These are phyloP conservation scores for Boletales sp. DNA, from an alignment of 768 basidiomycete species.

Conservation along the genomic window DNA sequence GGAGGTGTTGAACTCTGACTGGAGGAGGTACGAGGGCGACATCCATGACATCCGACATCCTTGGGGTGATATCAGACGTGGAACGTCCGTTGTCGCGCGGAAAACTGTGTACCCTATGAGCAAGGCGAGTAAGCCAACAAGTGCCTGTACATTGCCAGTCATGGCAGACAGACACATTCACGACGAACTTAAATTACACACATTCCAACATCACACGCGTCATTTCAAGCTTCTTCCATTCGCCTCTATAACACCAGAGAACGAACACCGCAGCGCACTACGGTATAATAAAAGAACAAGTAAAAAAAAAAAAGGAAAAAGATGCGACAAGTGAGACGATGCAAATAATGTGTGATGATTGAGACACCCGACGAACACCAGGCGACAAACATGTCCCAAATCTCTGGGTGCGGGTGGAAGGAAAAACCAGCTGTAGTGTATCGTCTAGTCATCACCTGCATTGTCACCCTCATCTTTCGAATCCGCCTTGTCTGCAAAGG, in stretches of 20 bases:
- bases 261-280: conserved; percentile 31
- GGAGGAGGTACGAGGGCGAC: conserved; percentile 84
- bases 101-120: conserved; percentile 39
- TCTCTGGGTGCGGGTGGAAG: conserved; percentile 17
- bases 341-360: conserved; percentile 28
- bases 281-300: conserved; percentile 36
- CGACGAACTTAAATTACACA: too few species aligned
- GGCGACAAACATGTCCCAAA: conserved; percentile 10
- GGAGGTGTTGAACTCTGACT: conserved; percentile 58
- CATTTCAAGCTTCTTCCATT: conserved; percentile 33
- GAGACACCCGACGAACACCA: conserved; percentile 13
- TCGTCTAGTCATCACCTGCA: conserved; percentile 61
- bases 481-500: conserved; percentile 62
- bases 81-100: conserved; percentile 42
- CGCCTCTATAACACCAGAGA: conserved; percentile 29
- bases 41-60: conserved; percentile 97
- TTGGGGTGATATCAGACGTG: conserved; percentile 66
- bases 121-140: conserved; percentile 33
- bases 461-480: conserved; percentile 67
- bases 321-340: conserved; percentile 32
- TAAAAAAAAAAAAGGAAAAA: conserved; percentile 18
- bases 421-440: conserved; percentile 1
- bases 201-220: neutral
- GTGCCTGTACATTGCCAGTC: conserved; percentile 7
- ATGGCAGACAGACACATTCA: conserved; percentile 2